Conservation (phyloP, 345 rosid species). For the Lumnitzera racemosa region DNA sequence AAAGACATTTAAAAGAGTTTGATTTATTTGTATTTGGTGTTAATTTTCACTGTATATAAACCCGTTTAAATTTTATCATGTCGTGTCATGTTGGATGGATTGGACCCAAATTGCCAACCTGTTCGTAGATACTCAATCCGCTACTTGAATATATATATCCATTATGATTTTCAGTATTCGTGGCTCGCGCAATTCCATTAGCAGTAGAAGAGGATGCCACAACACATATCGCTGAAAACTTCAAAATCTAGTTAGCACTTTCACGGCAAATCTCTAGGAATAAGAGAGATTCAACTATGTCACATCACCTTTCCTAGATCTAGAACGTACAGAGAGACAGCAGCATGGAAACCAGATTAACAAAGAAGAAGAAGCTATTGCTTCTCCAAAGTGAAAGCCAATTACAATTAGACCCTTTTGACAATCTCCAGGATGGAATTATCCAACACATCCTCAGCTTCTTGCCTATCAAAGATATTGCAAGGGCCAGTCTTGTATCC, state of each 20-base stretch:
- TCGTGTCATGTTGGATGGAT: too few species aligned
- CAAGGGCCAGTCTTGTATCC: slow-evolving; percentile 46
- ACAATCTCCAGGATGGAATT: slow-evolving; percentile 58
- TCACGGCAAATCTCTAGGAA: slow-evolving; percentile 6
- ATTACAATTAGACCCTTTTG: slow-evolving; percentile 35
- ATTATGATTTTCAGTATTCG: too few species aligned
- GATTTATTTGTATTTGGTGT: too few species aligned
- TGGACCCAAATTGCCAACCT: too few species aligned
- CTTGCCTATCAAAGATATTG: slow-evolving; percentile 56
- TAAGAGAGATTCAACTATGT: background rate
- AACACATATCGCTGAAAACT: slow-evolving; percentile 6
- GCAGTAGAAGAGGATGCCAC: too few species aligned
- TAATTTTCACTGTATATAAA: too few species aligned
- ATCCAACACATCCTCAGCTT: slow-evolving; percentile 55
- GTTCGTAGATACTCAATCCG: too few species aligned
- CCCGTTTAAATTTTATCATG: too few species aligned
- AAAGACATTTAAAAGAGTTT: too few species aligned
- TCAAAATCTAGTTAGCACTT: slow-evolving; percentile 11
- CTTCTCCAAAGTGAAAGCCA: slow-evolving; percentile 5
- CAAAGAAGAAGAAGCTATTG: slow-evolving; percentile 45
- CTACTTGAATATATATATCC: too few species aligned
- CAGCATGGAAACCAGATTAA: slow-evolving; percentile 68
- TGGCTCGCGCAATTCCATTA: too few species aligned
- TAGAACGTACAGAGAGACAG: background rate
- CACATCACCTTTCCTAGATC: background rate